phyloP scores from a whole-genome alignment of 2,329 filamentous ascomycete genomes.

The Penicillium sclerotigenum region DNA sequence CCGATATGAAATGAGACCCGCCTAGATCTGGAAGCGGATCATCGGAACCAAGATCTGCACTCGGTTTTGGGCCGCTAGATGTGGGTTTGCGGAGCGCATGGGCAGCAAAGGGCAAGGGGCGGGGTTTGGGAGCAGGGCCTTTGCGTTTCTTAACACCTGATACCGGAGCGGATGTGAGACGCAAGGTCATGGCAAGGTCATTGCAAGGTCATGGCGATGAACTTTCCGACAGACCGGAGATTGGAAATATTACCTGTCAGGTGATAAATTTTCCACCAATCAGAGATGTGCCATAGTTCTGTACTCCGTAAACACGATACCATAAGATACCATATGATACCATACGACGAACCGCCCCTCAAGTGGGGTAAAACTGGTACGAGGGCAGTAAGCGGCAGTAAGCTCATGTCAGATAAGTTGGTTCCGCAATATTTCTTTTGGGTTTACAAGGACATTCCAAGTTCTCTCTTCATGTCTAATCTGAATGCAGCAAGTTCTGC shows the following conservation, averaged over 20 bases:
- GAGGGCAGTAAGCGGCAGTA: background rate
- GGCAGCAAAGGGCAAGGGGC: constrained; percentile 42
- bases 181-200: constrained; percentile 43
- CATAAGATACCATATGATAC: constrained; percentile 1
- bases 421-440: background rate
- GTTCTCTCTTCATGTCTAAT: background rate
- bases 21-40: constrained; percentile 53
- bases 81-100: constrained; percentile 43
- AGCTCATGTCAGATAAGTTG: background rate
- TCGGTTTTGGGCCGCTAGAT: constrained; percentile 26
- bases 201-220: background rate
- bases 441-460: background rate
- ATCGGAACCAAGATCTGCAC: constrained; percentile 21
- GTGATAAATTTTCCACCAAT: constrained; percentile 18
- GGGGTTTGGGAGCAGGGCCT: constrained; percentile 25
- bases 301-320: too few species aligned
- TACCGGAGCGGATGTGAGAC: constrained; percentile 48
- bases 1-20: constrained; percentile 48
- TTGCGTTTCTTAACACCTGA: constrained; percentile 46
- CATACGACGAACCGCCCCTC: constrained; percentile 2
- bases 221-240: background rate
- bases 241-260: constrained; percentile 16
- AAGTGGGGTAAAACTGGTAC: constrained; percentile 4
- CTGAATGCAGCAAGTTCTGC: background rate
- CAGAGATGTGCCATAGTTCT: constrained; percentile 2